Evolutionary conservation across 2,329 filamentous ascomycete species (phyloP).

Genomic region (Neonectria magnoliae): DNA sequence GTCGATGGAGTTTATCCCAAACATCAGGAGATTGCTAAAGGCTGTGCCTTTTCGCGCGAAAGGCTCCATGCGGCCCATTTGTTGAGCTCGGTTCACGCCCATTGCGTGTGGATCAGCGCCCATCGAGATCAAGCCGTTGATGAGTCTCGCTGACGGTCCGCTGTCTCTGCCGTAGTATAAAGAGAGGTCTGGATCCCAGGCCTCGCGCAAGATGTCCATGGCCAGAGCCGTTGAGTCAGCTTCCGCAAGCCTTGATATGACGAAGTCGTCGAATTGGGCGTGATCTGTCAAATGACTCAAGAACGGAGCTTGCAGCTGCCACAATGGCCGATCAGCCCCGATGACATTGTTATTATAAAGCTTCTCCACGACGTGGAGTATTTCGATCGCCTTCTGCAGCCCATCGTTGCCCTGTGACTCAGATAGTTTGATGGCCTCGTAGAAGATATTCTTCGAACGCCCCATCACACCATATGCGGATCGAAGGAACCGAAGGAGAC

Average conservation of each 20-base stretch:
- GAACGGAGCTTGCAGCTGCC: background rate
- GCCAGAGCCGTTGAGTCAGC: background rate
- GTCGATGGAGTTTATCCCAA: background rate
- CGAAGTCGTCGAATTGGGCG: conserved; percentile 12
- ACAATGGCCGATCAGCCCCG: background rate
- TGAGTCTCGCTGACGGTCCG: background rate
- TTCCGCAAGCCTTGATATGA: conserved; percentile 7
- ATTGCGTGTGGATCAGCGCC: conserved; percentile 15
- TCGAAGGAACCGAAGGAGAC: background rate
- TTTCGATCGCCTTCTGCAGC: background rate
- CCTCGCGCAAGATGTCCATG: conserved; percentile 11
- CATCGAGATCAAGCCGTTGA: conserved; percentile 8
- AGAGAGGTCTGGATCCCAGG: background rate
- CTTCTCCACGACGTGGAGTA: background rate
- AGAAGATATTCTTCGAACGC: background rate
- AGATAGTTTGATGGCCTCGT: background rate
- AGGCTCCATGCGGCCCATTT: background rate
- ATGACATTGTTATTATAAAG: background rate
- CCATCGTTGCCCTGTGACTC: background rate
- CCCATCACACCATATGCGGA: background rate
- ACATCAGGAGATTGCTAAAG: conserved; percentile 8
- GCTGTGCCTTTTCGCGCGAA: conserved; percentile 8
- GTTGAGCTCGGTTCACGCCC: background rate
- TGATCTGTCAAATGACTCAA: background rate
- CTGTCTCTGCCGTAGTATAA: background rate